Evolutionary conservation across 2,329 filamentous ascomycete species (phyloP).

Genomic region (Penicillium sp.): DNA sequence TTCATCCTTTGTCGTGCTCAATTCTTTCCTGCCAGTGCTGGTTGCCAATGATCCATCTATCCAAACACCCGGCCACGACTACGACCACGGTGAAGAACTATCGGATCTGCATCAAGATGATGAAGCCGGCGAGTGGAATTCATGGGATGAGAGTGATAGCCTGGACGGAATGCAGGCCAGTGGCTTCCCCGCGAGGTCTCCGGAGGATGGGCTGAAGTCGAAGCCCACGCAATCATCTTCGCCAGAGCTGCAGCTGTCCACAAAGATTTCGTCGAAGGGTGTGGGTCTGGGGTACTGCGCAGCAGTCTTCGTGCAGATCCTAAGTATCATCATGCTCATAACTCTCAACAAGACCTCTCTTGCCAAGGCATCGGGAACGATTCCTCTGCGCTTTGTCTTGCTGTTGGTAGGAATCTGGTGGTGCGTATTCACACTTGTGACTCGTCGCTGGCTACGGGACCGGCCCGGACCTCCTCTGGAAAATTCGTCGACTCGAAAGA

Average conservation of each 20-base stretch:
- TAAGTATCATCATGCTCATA: conserved; percentile 74
- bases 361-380: conserved; percentile 67
- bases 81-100: conserved; percentile 25
- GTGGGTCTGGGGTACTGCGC: conserved; percentile 88
- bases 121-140: conserved; percentile 21
- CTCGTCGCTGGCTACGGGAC: conserved; percentile 77
- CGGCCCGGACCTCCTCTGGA: conserved; percentile 73
- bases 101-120: conserved; percentile 22
- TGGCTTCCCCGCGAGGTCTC: neutral
- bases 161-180: conserved; percentile 13
- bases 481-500: conserved; percentile 11
- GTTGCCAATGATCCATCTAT: conserved; percentile 74
- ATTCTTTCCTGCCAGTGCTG: conserved; percentile 85
- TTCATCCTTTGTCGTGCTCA: conserved; percentile 86
- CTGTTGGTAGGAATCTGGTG: conserved; percentile 86
- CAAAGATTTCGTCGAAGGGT: conserved; percentile 82
- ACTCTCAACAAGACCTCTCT: conserved; percentile 40
- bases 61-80: conserved; percentile 29
- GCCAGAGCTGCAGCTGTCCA: conserved; percentile 76
- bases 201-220: conserved; percentile 10
- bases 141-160: conserved; percentile 25
- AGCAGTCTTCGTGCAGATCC: conserved; percentile 76
- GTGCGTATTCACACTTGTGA: conserved; percentile 80
- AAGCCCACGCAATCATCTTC: conserved; percentile 35
- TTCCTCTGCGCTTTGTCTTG: conserved; percentile 78